phyloP scores from a whole-genome alignment of 495 filamentous ascomycete species.

The Aspergillus ellipticus region DNA sequence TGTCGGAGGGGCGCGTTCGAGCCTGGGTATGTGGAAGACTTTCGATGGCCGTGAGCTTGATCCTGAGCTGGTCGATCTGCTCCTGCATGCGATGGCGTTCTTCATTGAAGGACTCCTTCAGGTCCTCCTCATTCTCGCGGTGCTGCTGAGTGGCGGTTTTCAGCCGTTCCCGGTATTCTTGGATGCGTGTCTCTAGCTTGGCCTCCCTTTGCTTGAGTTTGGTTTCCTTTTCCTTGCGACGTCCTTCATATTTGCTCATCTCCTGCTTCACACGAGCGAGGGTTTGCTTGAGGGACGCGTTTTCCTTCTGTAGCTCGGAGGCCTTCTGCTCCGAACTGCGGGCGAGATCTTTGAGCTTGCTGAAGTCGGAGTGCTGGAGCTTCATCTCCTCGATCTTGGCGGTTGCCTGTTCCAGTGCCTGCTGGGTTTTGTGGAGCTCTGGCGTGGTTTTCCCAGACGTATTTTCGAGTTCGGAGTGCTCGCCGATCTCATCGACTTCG shows the following conservation, averaged over 20 bases:
- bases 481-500: slow-evolving; percentile 38
- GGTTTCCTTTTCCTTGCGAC: slow-evolving; percentile 50
- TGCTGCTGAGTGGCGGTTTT: slow-evolving; percentile 34
- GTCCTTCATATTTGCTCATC: slow-evolving; percentile 48
- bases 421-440: slow-evolving; percentile 38
- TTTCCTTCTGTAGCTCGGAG: slow-evolving; percentile 55
- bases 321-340: slow-evolving; percentile 66
- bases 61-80: slow-evolving; percentile 33
- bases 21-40: slow-evolving; percentile 22
- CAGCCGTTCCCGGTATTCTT: slow-evolving; percentile 43
- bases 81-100: slow-evolving; percentile 34
- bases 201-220: slow-evolving; percentile 46
- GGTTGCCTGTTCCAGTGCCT: slow-evolving; percentile 54
- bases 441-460: slow-evolving; percentile 36
- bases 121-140: slow-evolving; percentile 35
- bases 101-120: slow-evolving; percentile 31
- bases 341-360: slow-evolving; percentile 48
- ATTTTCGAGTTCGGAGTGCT: slow-evolving; percentile 44
- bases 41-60: slow-evolving; percentile 26
- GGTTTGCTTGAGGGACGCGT: slow-evolving; percentile 48
- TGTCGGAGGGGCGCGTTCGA: slow-evolving; percentile 26
- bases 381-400: slow-evolving; percentile 60
- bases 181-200: slow-evolving; percentile 44
- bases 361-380: slow-evolving; percentile 47
- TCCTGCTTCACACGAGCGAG: slow-evolving; percentile 52